Evolutionary conservation across 2,329 filamentous ascomycete genomes (phyloP).

Genomic region (Xylariales sp.): DNA sequence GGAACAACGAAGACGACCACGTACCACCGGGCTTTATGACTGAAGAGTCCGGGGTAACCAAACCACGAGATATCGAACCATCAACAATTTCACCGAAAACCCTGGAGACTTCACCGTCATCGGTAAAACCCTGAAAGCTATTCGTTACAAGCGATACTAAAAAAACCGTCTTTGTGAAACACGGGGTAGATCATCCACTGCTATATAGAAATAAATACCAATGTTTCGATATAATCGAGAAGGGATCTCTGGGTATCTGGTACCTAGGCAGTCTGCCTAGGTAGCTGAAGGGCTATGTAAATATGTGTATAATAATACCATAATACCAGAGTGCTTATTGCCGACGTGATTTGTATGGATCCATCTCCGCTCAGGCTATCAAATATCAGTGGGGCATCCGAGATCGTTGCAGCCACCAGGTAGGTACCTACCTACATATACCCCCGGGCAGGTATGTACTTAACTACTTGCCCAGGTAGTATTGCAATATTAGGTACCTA

Average conservation of each 20-base stretch:
- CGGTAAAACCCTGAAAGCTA: slow-evolving; percentile 39
- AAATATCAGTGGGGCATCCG: slow-evolving; percentile 10
- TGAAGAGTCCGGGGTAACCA: slow-evolving; percentile 29
- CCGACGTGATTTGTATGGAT: slow-evolving; percentile 12
- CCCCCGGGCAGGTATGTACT: too few relatives aligned
- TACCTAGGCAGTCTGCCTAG: too few relatives aligned
- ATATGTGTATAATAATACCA: slow-evolving; percentile 36
- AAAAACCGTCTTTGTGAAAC: neutral
- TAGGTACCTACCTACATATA: neutral
- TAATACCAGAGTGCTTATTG: slow-evolving; percentile 18
- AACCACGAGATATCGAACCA: slow-evolving; percentile 26
- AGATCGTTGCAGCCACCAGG: slow-evolving; percentile 15
- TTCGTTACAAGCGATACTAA: neutral
- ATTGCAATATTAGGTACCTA: too few relatives aligned
- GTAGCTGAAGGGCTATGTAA: slow-evolving; percentile 33
- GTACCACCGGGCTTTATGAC: slow-evolving; percentile 32
- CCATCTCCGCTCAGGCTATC: neutral
- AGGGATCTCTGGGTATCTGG: neutral
- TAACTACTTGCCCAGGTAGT: too few relatives aligned
- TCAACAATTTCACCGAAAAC: slow-evolving; percentile 30
- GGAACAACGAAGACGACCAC: slow-evolving; percentile 36
- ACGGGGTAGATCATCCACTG: neutral
- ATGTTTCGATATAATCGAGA: slow-evolving; percentile 19
- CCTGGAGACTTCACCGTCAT: slow-evolving; percentile 39
- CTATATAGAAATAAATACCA: slow-evolving; percentile 12